Conservation (phyloP, 768 basidiomycete genomes). For the Phaeolepiota aurea region DNA sequence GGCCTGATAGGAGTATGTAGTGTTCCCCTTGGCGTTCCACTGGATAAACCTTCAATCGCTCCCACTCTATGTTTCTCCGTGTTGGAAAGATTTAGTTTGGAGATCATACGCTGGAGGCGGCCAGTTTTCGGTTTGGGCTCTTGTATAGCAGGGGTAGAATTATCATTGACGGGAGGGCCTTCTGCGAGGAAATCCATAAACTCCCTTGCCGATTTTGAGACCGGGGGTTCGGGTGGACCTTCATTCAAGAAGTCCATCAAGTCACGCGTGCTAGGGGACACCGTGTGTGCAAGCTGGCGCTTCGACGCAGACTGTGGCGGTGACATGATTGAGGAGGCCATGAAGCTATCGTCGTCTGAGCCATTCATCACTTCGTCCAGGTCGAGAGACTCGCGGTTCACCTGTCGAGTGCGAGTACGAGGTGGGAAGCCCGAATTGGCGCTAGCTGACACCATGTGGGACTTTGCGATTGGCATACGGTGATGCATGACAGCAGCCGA, state of each 20-base stretch:
- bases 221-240: slow-evolving; percentile 40
- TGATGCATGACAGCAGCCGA: slow-evolving; percentile 20
- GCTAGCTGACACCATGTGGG: slow-evolving; percentile 1
- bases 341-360: slow-evolving; percentile 47
- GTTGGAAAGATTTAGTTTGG: slow-evolving; percentile 52
- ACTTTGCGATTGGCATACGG: slow-evolving; percentile 13
- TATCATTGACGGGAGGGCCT: slow-evolving; percentile 38
- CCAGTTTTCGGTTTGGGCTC: slow-evolving; percentile 49
- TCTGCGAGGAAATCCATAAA: slow-evolving; percentile 51
- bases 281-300: slow-evolving; percentile 13
- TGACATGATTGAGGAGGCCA: slow-evolving; percentile 10
- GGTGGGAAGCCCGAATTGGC: slow-evolving; percentile 30
- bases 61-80: slow-evolving; percentile 24
- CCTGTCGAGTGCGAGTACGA: slow-evolving; percentile 43
- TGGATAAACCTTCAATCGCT: slow-evolving; percentile 9
- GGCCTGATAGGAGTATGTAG: slow-evolving; percentile 10
- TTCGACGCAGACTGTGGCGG: slow-evolving; percentile 11
- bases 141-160: slow-evolving; percentile 18
- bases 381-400: slow-evolving; percentile 61
- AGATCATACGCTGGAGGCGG: slow-evolving; percentile 77
- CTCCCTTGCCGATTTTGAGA: slow-evolving; percentile 39
- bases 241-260: slow-evolving; percentile 49
- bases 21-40: neutral
- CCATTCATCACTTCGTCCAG: slow-evolving; percentile 69
- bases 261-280: slow-evolving; percentile 41